Conservation (phyloP, 2,329 filamentous ascomycete species). For the Alternaria sp. region DNA sequence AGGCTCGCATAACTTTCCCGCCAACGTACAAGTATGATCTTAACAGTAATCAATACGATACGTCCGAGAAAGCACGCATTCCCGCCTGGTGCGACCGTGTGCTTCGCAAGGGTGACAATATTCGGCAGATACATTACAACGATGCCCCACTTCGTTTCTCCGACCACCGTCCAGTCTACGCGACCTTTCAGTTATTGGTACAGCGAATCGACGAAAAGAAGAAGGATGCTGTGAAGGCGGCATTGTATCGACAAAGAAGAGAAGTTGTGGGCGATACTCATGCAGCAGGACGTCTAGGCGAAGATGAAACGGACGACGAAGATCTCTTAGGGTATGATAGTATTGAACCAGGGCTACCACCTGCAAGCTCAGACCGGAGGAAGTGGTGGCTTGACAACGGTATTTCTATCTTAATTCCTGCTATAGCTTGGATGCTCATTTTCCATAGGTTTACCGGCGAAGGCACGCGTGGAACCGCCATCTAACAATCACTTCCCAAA, state of each 20-base stretch:
- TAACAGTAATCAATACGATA: conserved; percentile 88
- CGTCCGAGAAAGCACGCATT: conserved; percentile 92
- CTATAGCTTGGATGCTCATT: conserved; percentile 33
- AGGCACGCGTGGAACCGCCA: conserved; percentile 74
- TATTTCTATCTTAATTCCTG: conserved; percentile 61
- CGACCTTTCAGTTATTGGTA: conserved; percentile 83
- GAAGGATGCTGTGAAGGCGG: conserved; percentile 75
- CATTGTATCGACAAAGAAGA: conserved; percentile 75
- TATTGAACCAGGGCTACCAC: conserved; percentile 77
- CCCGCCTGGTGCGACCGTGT: conserved; percentile 98
- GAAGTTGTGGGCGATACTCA: conserved; percentile 71
- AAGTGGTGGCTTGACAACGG: conserved; percentile 73
- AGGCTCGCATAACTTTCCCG: conserved; percentile 84
- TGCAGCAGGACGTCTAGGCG: conserved; percentile 58
- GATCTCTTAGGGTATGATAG: conserved; percentile 83
- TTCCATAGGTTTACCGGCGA: conserved; percentile 71
- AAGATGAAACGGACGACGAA: conserved; percentile 75
- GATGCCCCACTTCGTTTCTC: conserved; percentile 86
- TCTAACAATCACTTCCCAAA: conserved; percentile 72
- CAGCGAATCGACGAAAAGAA: conserved; percentile 78
- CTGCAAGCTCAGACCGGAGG: conserved; percentile 67
- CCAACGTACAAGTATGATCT: conserved; percentile 97
- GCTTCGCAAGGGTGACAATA: conserved; percentile 81
- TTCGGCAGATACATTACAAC: conserved; percentile 84
- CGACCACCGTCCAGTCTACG: conserved; percentile 95